These are phyloP conservation scores for Clathrospora elynae DNA, from an alignment of 2,329 filamentous ascomycete species.

Conservation along the genomic window DNA sequence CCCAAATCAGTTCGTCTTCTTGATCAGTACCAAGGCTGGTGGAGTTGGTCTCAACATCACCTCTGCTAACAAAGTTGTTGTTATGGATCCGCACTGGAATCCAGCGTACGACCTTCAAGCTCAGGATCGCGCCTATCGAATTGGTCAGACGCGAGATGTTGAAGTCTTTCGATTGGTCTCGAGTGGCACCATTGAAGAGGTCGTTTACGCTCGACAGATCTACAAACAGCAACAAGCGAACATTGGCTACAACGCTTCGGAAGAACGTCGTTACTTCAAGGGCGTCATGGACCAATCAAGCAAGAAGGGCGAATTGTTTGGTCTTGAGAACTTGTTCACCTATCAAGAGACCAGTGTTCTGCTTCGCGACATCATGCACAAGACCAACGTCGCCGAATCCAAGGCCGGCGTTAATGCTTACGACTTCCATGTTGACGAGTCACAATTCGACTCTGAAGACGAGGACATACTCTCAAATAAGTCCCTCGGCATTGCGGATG, in stretches of 20 bases:
- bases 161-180: constrained; percentile 93
- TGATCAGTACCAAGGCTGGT: constrained; percentile 92
- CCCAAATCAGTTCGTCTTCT: constrained; percentile 85
- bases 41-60: constrained; percentile 96
- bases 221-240: constrained; percentile 99
- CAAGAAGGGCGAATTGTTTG: constrained; percentile 93
- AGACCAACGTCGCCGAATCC: constrained; percentile 95
- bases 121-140: constrained; percentile 93
- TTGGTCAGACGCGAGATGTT: constrained; percentile 89
- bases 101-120: constrained; percentile 93
- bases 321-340: constrained; percentile 81
- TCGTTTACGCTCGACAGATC: constrained; percentile 94
- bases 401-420: constrained; percentile 80
- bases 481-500: constrained; percentile 33
- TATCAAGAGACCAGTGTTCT: constrained; percentile 80
- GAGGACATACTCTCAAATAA: constrained; percentile 38
- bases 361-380: constrained; percentile 94
- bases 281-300: constrained; percentile 84
- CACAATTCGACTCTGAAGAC: constrained; percentile 36
- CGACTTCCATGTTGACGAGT: constrained; percentile 64
- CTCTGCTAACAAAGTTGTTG: constrained; percentile 95
- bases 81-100: constrained; percentile 98
- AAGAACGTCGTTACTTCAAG: constrained; percentile 91
- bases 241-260: constrained; percentile 92
- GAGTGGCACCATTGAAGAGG: constrained; percentile 92